phyloP scores from a whole-genome alignment of 495 filamentous ascomycete species.

The Talaromyces adpressus region DNA sequence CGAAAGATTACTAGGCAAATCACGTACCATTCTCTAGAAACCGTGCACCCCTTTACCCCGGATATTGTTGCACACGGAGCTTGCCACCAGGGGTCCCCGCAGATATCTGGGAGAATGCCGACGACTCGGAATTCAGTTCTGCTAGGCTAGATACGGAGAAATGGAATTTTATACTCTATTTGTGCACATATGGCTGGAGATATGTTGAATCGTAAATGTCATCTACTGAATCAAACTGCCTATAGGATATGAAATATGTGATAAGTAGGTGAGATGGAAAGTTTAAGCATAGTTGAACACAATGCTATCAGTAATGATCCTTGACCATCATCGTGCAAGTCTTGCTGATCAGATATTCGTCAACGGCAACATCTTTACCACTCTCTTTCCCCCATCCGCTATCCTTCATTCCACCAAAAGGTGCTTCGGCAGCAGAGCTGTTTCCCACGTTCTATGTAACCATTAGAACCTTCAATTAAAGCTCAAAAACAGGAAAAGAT shows the following conservation, averaged over 20 bases:
- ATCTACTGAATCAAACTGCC: not conserved
- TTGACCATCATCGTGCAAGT: constrained; percentile 5
- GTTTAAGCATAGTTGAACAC: not conserved
- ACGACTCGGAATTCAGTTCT: not conserved
- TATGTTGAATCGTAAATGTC: not conserved
- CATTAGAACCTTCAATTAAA: not conserved
- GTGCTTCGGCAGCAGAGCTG: constrained; percentile 35
- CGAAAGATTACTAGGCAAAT: not conserved
- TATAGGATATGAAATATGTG: too few species aligned
- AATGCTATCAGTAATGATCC: constrained; percentile 9
- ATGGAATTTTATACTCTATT: not conserved
- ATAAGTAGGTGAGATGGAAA: too few species aligned
- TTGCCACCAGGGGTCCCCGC: not conserved
- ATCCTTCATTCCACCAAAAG: constrained; percentile 46
- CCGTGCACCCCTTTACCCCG: not conserved
- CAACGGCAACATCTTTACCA: constrained; percentile 2
- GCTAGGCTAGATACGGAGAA: not conserved
- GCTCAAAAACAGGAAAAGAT: not conserved
- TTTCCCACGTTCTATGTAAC: constrained; percentile 31
- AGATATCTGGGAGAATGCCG: not conserved
- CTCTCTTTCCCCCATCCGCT: constrained; percentile 40
- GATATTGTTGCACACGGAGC: not conserved
- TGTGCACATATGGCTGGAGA: not conserved
- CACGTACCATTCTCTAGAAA: not conserved
- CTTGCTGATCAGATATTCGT: constrained; percentile 3